These are phyloP conservation scores for Eragrostis tef DNA, from an alignment of 202 grass and related monocot species.

Conservation along the genomic window DNA sequence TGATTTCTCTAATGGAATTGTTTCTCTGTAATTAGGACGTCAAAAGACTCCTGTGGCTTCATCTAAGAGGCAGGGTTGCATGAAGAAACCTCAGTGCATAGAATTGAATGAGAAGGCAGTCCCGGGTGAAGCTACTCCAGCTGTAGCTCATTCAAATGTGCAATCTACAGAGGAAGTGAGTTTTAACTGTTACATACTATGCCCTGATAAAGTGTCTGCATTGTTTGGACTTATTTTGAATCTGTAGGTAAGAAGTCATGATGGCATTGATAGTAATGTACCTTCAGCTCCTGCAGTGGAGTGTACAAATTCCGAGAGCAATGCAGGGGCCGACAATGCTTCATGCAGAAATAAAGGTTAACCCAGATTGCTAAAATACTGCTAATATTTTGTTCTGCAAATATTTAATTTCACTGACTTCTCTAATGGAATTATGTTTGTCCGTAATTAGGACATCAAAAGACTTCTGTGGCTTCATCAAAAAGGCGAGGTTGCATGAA, in stretches of 20 bases:
- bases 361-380: slow-evolving; percentile 9
- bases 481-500: neutral
- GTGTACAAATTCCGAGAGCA: slow-evolving; percentile 1
- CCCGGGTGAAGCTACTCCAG: slow-evolving; percentile 15
- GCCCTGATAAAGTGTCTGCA: neutral
- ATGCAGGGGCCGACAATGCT: slow-evolving; percentile 1
- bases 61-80: slow-evolving; percentile 9
- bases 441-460: slow-evolving; percentile 18
- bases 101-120: slow-evolving; percentile 33
- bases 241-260: neutral
- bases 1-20: slow-evolving; percentile 36
- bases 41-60: slow-evolving; percentile 29
- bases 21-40: slow-evolving; percentile 14
- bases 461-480: slow-evolving; percentile 29
- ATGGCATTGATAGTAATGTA: neutral
- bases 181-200: slow-evolving; percentile 5
- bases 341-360: slow-evolving; percentile 7
- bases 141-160: slow-evolving; percentile 29
- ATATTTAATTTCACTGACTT: slow-evolving; percentile 13
- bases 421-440: slow-evolving; percentile 32
- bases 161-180: slow-evolving; percentile 7
- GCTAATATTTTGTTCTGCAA: slow-evolving; percentile 18
- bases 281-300: slow-evolving; percentile 17
- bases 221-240: slow-evolving; percentile 28
- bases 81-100: slow-evolving; percentile 1